phyloP scores from a whole-genome alignment of 2,329 filamentous ascomycete genomes.

The Colletotrichum cuscutae region DNA sequence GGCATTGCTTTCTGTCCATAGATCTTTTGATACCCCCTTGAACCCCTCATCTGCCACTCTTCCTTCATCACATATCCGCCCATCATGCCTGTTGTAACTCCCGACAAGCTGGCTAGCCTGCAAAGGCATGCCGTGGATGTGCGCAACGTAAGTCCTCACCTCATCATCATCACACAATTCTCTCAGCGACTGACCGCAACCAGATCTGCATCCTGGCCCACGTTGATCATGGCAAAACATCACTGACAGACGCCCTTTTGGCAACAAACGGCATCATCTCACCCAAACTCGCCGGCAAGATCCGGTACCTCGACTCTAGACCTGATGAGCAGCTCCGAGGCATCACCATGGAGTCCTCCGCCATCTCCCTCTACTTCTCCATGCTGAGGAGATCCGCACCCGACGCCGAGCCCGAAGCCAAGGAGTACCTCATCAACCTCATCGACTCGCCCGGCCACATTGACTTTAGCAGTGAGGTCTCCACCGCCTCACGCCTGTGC shows the following conservation, averaged over 20 bases:
- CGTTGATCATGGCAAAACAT: conserved; percentile 98
- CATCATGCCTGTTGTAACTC: conserved; percentile 88
- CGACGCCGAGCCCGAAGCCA: conserved; percentile 75
- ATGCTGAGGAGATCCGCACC: conserved; percentile 81
- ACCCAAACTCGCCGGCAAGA: conserved; percentile 95
- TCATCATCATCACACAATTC: conserved; percentile 33
- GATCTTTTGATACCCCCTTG: conserved; percentile 30
- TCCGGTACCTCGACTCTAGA: conserved; percentile 95
- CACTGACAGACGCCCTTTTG: conserved; percentile 92
- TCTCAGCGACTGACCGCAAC: conserved; percentile 36
- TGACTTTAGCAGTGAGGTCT: conserved; percentile 98
- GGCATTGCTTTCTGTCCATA: conserved; percentile 29
- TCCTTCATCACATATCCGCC: background rate
- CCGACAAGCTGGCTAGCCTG: conserved; percentile 89
- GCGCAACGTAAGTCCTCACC: conserved; percentile 77
- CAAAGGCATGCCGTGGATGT: conserved; percentile 90
- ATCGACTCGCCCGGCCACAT: conserved; percentile 99
- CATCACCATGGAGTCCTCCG: conserved; percentile 99
- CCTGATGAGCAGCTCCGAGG: conserved; percentile 95
- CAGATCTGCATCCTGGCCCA: conserved; percentile 96
- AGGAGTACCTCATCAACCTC: conserved; percentile 95
- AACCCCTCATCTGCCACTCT: background rate
- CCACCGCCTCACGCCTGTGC: conserved; percentile 91
- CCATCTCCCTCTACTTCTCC: conserved; percentile 95
- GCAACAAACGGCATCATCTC: conserved; percentile 99